Conservation (phyloP, 2,329 filamentous ascomycete species). For the Magnaporthales sp. region DNA sequence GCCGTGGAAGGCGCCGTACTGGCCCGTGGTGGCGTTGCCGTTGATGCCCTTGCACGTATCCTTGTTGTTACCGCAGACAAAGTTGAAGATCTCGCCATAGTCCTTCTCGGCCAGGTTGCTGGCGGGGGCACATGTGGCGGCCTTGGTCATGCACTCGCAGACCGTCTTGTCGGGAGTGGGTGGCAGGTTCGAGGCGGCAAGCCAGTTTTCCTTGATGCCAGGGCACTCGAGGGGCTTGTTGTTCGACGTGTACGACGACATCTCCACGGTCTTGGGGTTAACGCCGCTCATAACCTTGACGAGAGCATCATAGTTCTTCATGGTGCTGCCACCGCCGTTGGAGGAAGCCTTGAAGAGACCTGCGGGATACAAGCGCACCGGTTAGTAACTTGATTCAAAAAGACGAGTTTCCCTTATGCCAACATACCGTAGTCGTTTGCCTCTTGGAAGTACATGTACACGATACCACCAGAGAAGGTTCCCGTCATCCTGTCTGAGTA, state of each 20-base stretch:
- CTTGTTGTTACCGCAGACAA: conserved; percentile 54
- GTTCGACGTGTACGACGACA: conserved; percentile 60
- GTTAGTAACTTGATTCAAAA: conserved; percentile 3
- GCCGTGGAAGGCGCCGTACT: conserved; percentile 72
- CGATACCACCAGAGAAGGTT: conserved; percentile 92
- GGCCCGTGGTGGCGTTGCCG: conserved; percentile 56
- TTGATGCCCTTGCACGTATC: conserved; percentile 59
- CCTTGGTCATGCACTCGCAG: conserved; percentile 78
- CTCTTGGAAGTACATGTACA: conserved; percentile 98
- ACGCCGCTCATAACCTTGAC: conserved; percentile 61
- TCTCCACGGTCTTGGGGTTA: conserved; percentile 56
- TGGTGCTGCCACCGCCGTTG: conserved; percentile 52
- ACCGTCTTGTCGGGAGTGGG: conserved; percentile 70
- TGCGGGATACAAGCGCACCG: conserved; percentile 23
- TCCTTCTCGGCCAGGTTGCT: conserved; percentile 45
- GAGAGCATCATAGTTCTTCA: conserved; percentile 68
- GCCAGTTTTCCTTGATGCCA: conserved; percentile 54
- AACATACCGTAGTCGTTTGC: conserved; percentile 71
- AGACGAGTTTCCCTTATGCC: no score
- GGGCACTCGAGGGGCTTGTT: conserved; percentile 71
- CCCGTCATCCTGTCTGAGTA: conserved; percentile 73
- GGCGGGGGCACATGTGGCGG: conserved; percentile 61
- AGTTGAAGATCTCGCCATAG: conserved; percentile 63
- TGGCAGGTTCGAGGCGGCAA: conserved; percentile 61
- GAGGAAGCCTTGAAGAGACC: conserved; percentile 56